These are phyloP conservation scores for Cryphonectria carpinicola DNA, from an alignment of 2,329 filamentous ascomycete genomes.

Conservation along the genomic window DNA sequence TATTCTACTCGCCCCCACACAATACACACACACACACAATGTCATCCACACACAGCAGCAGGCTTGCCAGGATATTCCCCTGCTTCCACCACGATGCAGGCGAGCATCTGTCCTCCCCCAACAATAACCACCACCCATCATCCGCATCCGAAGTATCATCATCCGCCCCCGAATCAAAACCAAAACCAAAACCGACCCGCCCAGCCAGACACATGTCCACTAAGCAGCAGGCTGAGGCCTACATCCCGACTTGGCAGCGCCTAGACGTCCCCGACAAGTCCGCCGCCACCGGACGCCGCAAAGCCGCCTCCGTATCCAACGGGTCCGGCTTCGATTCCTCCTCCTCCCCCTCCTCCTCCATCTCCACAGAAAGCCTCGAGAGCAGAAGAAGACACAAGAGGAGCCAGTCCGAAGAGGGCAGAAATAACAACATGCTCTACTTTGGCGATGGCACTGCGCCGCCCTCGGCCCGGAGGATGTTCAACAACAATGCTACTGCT, in stretches of 20 bases:
- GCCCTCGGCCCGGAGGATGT: constrained; percentile 32
- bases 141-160: neutral
- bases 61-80: constrained; percentile 1
- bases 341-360: neutral
- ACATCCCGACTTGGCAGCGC: constrained; percentile 15
- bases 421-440: constrained; percentile 35
- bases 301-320: constrained; percentile 18
- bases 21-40: neutral
- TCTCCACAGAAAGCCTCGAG: neutral
- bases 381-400: constrained; percentile 3
- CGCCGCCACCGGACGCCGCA: constrained; percentile 20
- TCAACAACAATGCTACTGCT: neutral
- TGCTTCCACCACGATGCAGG: constrained; percentile 6
- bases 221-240: constrained; percentile 14
- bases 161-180: neutral
- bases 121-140: neutral
- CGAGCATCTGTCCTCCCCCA: neutral
- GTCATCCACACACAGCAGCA: neutral
- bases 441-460: constrained; percentile 39
- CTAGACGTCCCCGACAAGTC: neutral
- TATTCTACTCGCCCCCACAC: neutral
- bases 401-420: constrained; percentile 26
- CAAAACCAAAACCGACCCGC: neutral
- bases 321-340: neutral
- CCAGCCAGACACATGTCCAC: neutral